A percentile compares a stretch with the other conserved stretches of the same genome.
These are phyloP conservation scores for Pleurotus sapidus DNA, from an alignment of 768 basidiomycete species.

Conservation along the genomic window DNA sequence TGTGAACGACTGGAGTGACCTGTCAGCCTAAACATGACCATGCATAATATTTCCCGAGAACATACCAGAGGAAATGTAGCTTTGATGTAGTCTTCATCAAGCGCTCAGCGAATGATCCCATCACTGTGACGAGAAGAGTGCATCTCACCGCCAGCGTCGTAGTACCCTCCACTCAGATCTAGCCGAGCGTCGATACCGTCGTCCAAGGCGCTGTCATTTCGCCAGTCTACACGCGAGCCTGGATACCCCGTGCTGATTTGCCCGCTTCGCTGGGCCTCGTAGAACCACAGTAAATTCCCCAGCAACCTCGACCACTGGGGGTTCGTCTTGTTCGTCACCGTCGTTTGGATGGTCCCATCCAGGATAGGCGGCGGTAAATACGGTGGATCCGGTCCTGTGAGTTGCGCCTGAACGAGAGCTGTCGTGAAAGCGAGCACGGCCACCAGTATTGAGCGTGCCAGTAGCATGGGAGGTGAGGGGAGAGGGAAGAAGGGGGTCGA, in stretches of 20 bases:
- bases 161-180: constrained; percentile 83
- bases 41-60: not conserved
- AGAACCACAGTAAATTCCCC: constrained; percentile 83
- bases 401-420: constrained; percentile 43
- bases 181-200: constrained; percentile 76
- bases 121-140: not conserved
- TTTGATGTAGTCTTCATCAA: constrained; percentile 74
- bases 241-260: constrained; percentile 37
- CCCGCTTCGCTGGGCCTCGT: constrained; percentile 89
- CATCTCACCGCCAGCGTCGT: constrained; percentile 82
- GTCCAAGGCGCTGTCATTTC: constrained; percentile 74
- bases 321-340: constrained; percentile 48
- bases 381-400: constrained; percentile 62
- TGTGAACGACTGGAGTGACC: constrained; percentile 58
- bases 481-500: constrained; percentile 10
- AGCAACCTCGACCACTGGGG: constrained; percentile 80
- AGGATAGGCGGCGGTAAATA: constrained; percentile 62
- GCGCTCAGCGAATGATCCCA: not conserved
- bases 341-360: constrained; percentile 49
- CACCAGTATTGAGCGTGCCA: constrained; percentile 18
- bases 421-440: constrained; percentile 21
- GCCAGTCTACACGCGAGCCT: constrained; percentile 76
- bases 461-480: constrained; percentile 6
- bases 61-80: constrained; percentile 80
- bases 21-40: constrained; percentile 7